Evolutionary conservation across 2,329 filamentous ascomycete genomes (phyloP), one percentile per base, ranked within the genome.

Genomic region (Sclerotinia borealis): DNA sequence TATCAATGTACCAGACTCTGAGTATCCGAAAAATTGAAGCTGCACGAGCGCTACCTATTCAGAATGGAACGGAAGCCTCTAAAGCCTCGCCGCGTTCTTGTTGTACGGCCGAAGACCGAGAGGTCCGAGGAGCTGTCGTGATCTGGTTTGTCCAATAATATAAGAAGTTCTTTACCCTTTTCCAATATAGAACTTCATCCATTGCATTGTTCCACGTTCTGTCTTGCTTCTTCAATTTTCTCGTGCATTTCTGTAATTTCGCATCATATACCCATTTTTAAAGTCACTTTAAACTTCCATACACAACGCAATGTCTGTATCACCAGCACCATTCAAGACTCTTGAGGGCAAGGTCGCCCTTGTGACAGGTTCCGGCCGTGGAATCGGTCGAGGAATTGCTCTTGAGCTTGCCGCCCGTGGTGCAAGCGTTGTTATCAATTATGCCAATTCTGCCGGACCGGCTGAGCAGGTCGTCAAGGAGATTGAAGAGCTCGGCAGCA

Each of bases 281-380:
- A 45, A 36, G 25, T 43, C 29, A 39, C 17, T 5, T 34, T 22
- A 25, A 5, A 59, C 4, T 19, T 27, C 15, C 22, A 45, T 61
- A 58, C 52, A 45, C 8, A 63, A 39, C 34, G 39, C 27, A 29
- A 61, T 41, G 47, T 54, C 48, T 43, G 36, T 15, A 47, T 48
- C 54, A 43, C 4, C 60, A 34, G 60, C 60, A 36, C 50, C 50
- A 63, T 59, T 58, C 34, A 58, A 63, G 25, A 58, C 51, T n/a
- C 60, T 68, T n/a, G 64, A 64, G 11, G 70, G 70, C 72, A 95
- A 95, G 76, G 85, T 95, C 51, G 90, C 89, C 69, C 88, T 96
- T 67, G 83, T 96, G 50, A 96, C 92, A 0, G 92, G 92, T 50
- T 91, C 91, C 52, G 92, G 89, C 7, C 82, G 91, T 68, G 92